Percentiles rank a stretch among this genome's conserved stretches.
phyloP scores from a whole-genome alignment of 371 early-diverging fungal species.

The Mortierella sp. region DNA sequence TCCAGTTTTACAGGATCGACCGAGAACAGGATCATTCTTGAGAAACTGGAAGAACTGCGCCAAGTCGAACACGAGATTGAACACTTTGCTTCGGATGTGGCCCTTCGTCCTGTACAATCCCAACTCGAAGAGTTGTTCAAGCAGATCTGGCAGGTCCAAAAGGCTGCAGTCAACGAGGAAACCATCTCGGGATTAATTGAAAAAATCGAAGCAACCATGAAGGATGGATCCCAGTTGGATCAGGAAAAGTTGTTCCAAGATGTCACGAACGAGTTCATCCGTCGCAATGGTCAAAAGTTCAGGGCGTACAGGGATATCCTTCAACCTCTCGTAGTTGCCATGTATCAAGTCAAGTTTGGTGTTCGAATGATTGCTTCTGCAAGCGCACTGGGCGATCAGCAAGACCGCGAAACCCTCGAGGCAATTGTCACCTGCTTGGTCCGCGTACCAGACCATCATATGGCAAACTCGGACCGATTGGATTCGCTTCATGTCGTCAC shows the following conservation, averaged over 20 bases:
- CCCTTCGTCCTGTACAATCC: conserved; percentile 76
- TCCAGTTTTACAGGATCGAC: conserved; percentile 65
- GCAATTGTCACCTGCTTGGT: conserved; percentile 56
- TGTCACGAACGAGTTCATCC: conserved; percentile 76
- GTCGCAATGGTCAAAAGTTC: conserved; percentile 61
- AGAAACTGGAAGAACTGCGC: conserved; percentile 52
- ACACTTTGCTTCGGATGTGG: conserved; percentile 55
- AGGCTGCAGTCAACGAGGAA: conserved; percentile 66
- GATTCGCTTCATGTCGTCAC: conserved; percentile 62
- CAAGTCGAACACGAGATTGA: conserved; percentile 58
- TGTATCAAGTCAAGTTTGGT: conserved; percentile 85
- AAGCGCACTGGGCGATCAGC: conserved; percentile 38
- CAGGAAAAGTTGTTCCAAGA: conserved; percentile 78
- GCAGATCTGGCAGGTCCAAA: conserved; percentile 78
- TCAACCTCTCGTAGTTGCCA: conserved; percentile 75
- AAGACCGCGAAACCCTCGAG: conserved; percentile 57
- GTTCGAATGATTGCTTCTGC: conserved; percentile 66
- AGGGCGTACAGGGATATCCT: conserved; percentile 80
- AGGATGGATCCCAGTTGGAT: conserved; percentile 56
- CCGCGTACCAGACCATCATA: conserved; percentile 57
- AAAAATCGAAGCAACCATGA: conserved; percentile 55
- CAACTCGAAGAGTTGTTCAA: conserved; percentile 79
- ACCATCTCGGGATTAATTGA: conserved; percentile 59
- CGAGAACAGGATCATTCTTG: conserved; percentile 59
- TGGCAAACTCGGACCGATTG: conserved; percentile 49